Base-by-base conservation (phyloP, 352 stramenopile genomes). In the Stramenopiles sp. region DNA sequence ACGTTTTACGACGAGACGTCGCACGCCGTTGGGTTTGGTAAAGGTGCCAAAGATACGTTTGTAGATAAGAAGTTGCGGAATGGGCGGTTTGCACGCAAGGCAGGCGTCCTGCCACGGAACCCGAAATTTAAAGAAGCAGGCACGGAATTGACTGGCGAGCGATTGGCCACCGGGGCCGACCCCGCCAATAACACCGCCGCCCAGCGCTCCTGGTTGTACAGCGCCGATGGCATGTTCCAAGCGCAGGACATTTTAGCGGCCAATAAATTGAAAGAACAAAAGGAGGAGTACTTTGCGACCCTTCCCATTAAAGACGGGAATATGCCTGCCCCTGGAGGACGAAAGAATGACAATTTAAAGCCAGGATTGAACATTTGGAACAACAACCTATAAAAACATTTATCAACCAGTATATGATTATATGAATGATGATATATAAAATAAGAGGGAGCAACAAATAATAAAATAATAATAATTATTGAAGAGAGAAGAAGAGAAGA, bases 81-180 rank as follows among this genome's bases (percentile, higher is more conserved):
- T 63, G 43, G 43, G 25, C 43, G 43, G 12, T 63, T 18, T 63
- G 43, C 43, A 63, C 43, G 43, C 25, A 63, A 63, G 25, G 43
- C 43, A 18, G 43, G 43, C 25, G 43, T 63, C 43, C 25, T 63
- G 43, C 43, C 43, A 63, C 12, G 43, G 12, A 63, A 63, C 25
- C 43, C 43, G 25, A 63, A 63, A 63, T 63, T 63, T 63, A 63
- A 63, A 63, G 43, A 12, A 63, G 43, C 43, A 63, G 43, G 43
- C 25, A 63, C 43, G 12, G 43, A 63, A 63, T 63, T 63, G 25
- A 63, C 43, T 18, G 43, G 43, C 25, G 43, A 63, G 25, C 12
- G 43, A 63, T 63, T 63, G 25, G 25, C 12, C 12, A 63, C 43
- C 12, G 43, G 43, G 12, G 25, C 12, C 25, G 43, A 63, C 25